Percentiles rank a stretch among this genome's conserved stretches.
Evolutionary conservation across 805 yeast genomes (phyloP).

Genomic region (Lipomyces orientalis): DNA sequence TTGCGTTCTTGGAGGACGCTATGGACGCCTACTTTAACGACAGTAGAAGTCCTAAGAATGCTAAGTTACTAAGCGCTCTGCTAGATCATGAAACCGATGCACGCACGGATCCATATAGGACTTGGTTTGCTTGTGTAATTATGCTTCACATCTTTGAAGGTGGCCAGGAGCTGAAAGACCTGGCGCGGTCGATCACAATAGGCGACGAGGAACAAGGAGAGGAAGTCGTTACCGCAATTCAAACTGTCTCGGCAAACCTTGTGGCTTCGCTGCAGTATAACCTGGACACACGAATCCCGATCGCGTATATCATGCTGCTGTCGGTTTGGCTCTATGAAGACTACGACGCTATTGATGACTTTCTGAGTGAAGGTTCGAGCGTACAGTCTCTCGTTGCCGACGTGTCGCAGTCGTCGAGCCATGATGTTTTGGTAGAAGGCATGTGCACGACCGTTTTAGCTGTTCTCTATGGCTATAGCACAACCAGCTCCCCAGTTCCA

Average conservation of each 20-base stretch:
- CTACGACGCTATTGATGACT: constrained; percentile 72
- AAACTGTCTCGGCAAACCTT: constrained; percentile 76
- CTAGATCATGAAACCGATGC: constrained; percentile 76
- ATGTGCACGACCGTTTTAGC: constrained; percentile 75
- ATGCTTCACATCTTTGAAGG: constrained; percentile 67
- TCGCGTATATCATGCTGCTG: constrained; percentile 78
- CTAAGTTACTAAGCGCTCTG: constrained; percentile 71
- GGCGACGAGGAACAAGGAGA: constrained; percentile 64
- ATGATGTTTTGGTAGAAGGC: constrained; percentile 70
- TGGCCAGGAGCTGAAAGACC: constrained; percentile 53
- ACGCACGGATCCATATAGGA: constrained; percentile 80
- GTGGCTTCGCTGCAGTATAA: constrained; percentile 63
- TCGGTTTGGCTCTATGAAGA: constrained; percentile 81
- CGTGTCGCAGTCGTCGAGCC: constrained; percentile 52
- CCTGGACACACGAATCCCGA: constrained; percentile 72
- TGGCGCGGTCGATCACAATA: constrained; percentile 56
- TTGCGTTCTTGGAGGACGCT: constrained; percentile 71
- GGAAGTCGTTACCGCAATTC: constrained; percentile 71
- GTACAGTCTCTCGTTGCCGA: constrained; percentile 71
- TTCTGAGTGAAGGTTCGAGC: constrained; percentile 69
- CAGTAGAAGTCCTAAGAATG: constrained; percentile 40
- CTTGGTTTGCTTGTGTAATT: constrained; percentile 80
- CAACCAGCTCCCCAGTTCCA: constrained; percentile 58
- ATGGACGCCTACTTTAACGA: constrained; percentile 44
- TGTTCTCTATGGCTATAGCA: constrained; percentile 75